Evolutionary conservation across 2,329 filamentous ascomycete species (phyloP).

Genomic region (Thielaviopsis musarum): DNA sequence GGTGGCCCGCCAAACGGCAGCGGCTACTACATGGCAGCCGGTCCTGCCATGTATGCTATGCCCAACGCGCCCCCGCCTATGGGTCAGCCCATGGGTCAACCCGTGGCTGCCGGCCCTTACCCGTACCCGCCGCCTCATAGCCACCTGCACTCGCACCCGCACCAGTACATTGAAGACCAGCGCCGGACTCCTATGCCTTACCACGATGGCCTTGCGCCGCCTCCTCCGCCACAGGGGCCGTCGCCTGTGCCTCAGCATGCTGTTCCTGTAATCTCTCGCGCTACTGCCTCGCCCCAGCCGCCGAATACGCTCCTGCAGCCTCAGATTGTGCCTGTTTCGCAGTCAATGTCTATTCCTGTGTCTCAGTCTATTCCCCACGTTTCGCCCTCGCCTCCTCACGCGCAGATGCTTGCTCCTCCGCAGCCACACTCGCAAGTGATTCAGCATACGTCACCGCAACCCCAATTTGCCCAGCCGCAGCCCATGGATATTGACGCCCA

Average conservation of each 20-base stretch:
- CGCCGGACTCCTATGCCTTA: slow-evolving; percentile 46
- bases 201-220: slow-evolving; percentile 25
- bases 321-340: slow-evolving; percentile 11
- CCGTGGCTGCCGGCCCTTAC: slow-evolving; percentile 15
- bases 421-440: slow-evolving; percentile 23
- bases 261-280: slow-evolving; percentile 23
- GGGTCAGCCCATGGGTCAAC: slow-evolving; percentile 3
- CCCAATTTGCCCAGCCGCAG: slow-evolving; percentile 15
- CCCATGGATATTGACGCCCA: slow-evolving; percentile 21
- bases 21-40: slow-evolving; percentile 12
- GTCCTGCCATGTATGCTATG: slow-evolving; percentile 18
- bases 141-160: slow-evolving; percentile 32
- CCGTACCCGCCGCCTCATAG: slow-evolving; percentile 19
- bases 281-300: slow-evolving; percentile 44
- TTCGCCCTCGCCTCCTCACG: slow-evolving; percentile 37
- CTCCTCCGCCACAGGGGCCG: slow-evolving; percentile 38
- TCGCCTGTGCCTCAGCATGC: slow-evolving; percentile 23
- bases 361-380: slow-evolving; percentile 30
- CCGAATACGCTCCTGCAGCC: slow-evolving; percentile 35
- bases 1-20: slow-evolving; percentile 15
- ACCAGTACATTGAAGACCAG: slow-evolving; percentile 61
- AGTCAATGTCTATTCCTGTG: not conserved
- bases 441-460: slow-evolving; percentile 26
- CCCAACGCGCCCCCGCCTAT: slow-evolving; percentile 8
- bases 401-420: slow-evolving; percentile 18